Conservation (phyloP, 768 basidiomycete genomes). For the Hebeloma cylindrosporum region DNA sequence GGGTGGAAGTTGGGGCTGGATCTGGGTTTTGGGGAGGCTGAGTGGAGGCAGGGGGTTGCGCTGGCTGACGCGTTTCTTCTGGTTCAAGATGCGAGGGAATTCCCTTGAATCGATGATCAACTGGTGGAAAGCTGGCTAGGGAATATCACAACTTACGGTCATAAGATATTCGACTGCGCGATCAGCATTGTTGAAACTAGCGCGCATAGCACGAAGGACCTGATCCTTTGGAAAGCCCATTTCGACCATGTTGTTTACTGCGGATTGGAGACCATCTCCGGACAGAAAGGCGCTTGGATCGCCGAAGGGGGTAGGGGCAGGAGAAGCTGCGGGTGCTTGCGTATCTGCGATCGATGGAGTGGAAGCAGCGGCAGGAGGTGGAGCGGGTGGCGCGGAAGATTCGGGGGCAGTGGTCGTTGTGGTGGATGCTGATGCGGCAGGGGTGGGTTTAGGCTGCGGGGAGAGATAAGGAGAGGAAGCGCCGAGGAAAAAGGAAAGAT, state of each 20-base stretch:
- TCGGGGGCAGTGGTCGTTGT: constrained; percentile 33
- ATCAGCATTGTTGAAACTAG: constrained; percentile 97
- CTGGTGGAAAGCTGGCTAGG: background rate
- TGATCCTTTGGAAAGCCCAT: constrained; percentile 94
- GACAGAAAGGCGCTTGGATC: constrained; percentile 66
- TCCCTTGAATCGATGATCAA: constrained; percentile 49
- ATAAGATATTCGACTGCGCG: constrained; percentile 98
- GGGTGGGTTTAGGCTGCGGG: constrained; percentile 55
- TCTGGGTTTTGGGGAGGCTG: constrained; percentile 37
- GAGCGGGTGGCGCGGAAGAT: constrained; percentile 23
- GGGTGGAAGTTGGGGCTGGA: constrained; percentile 23
- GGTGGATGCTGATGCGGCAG: constrained; percentile 29
- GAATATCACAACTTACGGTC: constrained; percentile 54
- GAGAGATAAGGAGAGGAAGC: background rate
- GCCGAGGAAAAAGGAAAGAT: background rate
- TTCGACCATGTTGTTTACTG: constrained; percentile 82
- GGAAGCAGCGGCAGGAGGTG: constrained; percentile 27
- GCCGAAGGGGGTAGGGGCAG: constrained; percentile 38
- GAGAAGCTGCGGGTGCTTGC: constrained; percentile 35
- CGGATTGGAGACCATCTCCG: constrained; percentile 71
- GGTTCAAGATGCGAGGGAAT: constrained; percentile 71
- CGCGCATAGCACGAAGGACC: constrained; percentile 81
- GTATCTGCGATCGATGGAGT: constrained; percentile 34
- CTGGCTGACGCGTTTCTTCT: constrained; percentile 36
- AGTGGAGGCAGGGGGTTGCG: constrained; percentile 39